Percentiles rank a stretch among this genome's conserved stretches.
Evolutionary conservation across 345 rosid genomes (phyloP).

Genomic region (Murraya koenigii): DNA sequence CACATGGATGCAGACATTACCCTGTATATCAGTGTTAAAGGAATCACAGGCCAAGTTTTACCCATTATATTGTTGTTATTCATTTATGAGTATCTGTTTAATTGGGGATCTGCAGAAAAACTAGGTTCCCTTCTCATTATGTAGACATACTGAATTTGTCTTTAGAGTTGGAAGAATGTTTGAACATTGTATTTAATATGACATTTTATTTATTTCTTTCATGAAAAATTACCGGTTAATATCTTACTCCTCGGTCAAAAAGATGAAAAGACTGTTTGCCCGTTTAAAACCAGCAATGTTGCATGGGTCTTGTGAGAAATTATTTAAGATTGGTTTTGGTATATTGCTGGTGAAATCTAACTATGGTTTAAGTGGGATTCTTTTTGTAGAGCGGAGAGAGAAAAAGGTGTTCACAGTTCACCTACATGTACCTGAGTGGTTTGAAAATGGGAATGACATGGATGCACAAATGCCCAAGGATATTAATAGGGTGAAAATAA

Average conservation of each 20-base stretch:
- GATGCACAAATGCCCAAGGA: constrained; percentile 12
- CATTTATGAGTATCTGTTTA: not conserved
- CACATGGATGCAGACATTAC: not conserved
- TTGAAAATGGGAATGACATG: constrained; percentile 32
- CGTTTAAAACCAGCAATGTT: not conserved
- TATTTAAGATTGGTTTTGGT: not conserved
- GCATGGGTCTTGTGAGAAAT: not conserved
- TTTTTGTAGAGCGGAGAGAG: not conserved
- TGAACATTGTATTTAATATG: not conserved
- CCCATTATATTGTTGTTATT: not conserved
- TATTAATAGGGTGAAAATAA: not conserved
- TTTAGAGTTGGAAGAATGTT: not conserved
- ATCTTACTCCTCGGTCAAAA: not conserved
- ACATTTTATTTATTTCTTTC: not conserved
- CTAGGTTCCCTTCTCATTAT: not conserved
- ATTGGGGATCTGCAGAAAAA: not conserved
- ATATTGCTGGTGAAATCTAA: not conserved
- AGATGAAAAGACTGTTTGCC: not conserved
- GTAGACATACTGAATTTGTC: not conserved
- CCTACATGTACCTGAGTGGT: constrained; percentile 21
- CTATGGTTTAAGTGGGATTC: not conserved
- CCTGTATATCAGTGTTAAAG: not conserved
- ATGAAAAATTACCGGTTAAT: not conserved
- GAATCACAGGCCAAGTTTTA: not conserved
- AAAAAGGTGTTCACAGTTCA: not conserved